Evolutionary conservation across 1,284 basidiomycete genomes (phyloP).

Genomic region (Irpex rosettiformis): DNA sequence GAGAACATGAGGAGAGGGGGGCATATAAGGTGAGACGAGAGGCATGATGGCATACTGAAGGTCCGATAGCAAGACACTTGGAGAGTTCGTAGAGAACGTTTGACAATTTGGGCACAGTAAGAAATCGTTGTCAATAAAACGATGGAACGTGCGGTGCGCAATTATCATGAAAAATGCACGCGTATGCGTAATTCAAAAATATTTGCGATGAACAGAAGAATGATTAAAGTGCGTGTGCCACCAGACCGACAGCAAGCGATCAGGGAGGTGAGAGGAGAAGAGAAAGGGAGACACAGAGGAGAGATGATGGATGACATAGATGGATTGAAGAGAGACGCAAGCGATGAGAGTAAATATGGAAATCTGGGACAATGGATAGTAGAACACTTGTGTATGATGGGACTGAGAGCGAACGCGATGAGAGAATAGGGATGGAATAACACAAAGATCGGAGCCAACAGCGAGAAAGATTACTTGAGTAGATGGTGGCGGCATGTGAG

Average conservation of each 20-base stretch:
- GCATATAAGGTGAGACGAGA: background rate
- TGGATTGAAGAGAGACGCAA: slow-evolving; percentile 7
- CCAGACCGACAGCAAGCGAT: slow-evolving; percentile 17
- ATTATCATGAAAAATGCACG: slow-evolving; percentile 11
- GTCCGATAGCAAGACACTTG: background rate
- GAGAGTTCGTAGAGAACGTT: background rate
- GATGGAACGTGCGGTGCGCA: slow-evolving; percentile 2
- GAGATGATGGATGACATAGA: slow-evolving; percentile 11
- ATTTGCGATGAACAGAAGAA: slow-evolving; percentile 13
- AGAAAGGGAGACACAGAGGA: slow-evolving; percentile 15
- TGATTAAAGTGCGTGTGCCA: slow-evolving; percentile 14
- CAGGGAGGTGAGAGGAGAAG: slow-evolving; percentile 3
- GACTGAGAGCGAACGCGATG: slow-evolving; percentile 22
- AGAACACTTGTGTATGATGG: slow-evolving; percentile 15
- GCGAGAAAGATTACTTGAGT: background rate
- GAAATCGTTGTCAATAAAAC: background rate
- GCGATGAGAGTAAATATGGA: slow-evolving; percentile 14
- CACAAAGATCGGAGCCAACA: background rate
- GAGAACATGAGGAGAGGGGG: no score
- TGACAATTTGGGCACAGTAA: background rate
- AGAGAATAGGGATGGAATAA: background rate
- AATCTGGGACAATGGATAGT: slow-evolving; percentile 23
- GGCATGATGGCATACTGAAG: slow-evolving; percentile 8
- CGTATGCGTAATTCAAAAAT: slow-evolving; percentile 5
- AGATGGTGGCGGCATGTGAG: no score